Base-by-base conservation (phyloP, 805 yeast genomes). In the Pichia cabralensis region DNA sequence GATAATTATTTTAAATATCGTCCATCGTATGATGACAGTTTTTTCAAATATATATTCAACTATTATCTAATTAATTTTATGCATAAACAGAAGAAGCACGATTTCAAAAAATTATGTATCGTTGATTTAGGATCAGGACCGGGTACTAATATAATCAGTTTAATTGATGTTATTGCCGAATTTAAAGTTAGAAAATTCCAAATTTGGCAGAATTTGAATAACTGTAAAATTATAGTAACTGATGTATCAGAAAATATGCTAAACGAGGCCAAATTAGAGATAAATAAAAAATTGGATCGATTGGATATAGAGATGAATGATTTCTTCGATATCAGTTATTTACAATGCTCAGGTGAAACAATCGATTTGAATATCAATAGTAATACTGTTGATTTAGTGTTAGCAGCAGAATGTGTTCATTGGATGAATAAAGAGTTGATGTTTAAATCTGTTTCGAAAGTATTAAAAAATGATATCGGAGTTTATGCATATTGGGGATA, bases 341-440 rank as follows among this genome's bases (percentile, higher is more conserved):
- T 43, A 39, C 28, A 44, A 7, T 32, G 42, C 21, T 23, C 50
- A 11, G 54, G 57, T 20, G 58, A 53, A 27, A 35, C 43, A 21
- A 27, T 51, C 14, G 26, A 48, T 15, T 41, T 45, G 12, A 22
- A 37, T 3, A 35, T 50, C 6, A 43, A 46, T 16, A 39, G 22
- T 2, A 48, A 46, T 26, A 46, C 52, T 3, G 58, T 75, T 7
- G 94, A 80, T 50, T 40, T 84, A 46, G 62, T 84, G 11, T 69
- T 85, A 3, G 81, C 78, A n/a, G 94, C 88, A 0, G 86, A 86
- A 51, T 80, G 86, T 39, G 74, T 70, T n/a, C 96, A 86, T 56
- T 86, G 95, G 95, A 70, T 83, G 38, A 53, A 45, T 44, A 47
- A 41, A 17, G 47, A 22, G 10, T 41, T 28, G 18, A 50, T 48